These are phyloP conservation scores for Arctostaphylos glauca DNA, from an alignment of 148 eudicot genomes.

Conservation along the genomic window DNA sequence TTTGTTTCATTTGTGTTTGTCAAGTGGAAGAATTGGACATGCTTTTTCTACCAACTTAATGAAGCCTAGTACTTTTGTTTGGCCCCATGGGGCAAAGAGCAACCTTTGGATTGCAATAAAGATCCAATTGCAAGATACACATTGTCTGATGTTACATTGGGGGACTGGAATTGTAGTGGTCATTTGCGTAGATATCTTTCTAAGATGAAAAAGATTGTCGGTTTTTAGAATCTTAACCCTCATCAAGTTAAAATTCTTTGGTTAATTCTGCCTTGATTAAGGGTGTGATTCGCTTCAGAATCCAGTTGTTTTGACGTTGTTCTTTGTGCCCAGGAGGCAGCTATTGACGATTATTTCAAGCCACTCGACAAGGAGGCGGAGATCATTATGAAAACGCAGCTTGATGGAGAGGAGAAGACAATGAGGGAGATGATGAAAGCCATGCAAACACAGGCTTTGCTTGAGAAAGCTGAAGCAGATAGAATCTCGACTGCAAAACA, in stretches of 20 bases:
- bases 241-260: neutral
- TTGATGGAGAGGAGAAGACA: conserved; percentile 64
- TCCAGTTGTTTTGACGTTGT: neutral
- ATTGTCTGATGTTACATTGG: neutral
- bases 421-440: conserved; percentile 62
- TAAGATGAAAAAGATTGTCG: neutral
- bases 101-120: neutral
- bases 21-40: neutral
- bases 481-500: conserved; percentile 32
- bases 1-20: neutral
- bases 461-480: conserved; percentile 62
- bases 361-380: conserved; percentile 85
- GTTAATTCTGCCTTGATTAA: neutral
- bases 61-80: neutral
- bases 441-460: conserved; percentile 66
- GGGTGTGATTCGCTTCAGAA: neutral
- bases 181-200: neutral
- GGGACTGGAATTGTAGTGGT: neutral
- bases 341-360: conserved; percentile 72
- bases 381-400: conserved; percentile 65
- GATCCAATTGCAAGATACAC: neutral
- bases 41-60: neutral
- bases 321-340: conserved; percentile 55
- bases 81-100: neutral
- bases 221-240: conserved; percentile 3